Evolutionary conservation across 2,329 filamentous ascomycete genomes (phyloP), one percentile per base, ranked within the genome.

Genomic region (Beauveria sp.): DNA sequence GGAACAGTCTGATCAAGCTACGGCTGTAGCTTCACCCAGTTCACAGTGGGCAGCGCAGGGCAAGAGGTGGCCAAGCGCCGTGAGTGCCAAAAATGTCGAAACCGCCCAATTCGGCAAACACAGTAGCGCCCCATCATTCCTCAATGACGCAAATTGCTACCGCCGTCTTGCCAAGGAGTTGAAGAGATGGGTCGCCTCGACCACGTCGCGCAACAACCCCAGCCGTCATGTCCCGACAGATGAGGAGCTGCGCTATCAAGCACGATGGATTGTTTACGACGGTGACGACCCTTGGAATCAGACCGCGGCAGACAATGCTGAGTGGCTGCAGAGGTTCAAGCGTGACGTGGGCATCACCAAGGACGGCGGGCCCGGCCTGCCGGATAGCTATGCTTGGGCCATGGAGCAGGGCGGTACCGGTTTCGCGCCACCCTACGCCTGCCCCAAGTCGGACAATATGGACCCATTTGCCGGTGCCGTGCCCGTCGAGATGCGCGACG

Each of bases 251-350:
- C 81, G 85, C 67, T 81, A 85, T 64, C 85, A 87, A 67, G 83
- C 84, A 2, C 78, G 84, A 20, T 86, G 83, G 81, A 79, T 86
- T 42, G 72, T 86, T 0, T 87, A 85, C 62, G 83, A 86, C 60
- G 83, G 85, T 61, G 84, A 86, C 61, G 84, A 86, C 66, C 82
- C 82, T 2, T 86, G 83, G 81, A 86, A 87, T 68, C 81, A 85
- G 66, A 87, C 84, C 0, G 81, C 82, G 1, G 84, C 84, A 34
- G 85, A 87, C 67, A 86, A 87, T 65, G 78, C 76, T 1, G 84
- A 87, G 70, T 87, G 85, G 85, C 76, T 87, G 14, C 76, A 79
- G 61, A 79, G 84, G 50, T 86, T 87, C 74, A 87, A 87, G 70
- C 78, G 82, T 12, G 78, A 83, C 53, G 77, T 74, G 0, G 82